These are phyloP conservation scores for Microbotryomycetes sp. DNA, from an alignment of 1,284 basidiomycete genomes.

Conservation along the genomic window DNA sequence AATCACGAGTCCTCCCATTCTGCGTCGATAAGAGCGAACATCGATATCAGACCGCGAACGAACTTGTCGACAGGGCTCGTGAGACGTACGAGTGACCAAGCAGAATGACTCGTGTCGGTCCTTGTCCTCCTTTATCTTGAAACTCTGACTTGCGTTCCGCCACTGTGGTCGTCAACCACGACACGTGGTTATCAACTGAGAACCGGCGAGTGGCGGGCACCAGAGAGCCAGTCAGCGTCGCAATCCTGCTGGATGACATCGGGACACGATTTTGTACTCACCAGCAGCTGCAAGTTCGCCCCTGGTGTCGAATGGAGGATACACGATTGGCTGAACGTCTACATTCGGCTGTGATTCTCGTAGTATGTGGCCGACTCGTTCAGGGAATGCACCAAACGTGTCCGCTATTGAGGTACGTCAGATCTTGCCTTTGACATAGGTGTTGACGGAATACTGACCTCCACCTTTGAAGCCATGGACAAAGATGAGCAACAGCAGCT, in stretches of 20 bases:
- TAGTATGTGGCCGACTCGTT: conserved; percentile 17
- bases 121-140: conserved; percentile 14
- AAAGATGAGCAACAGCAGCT: conserved; percentile 20
- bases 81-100: conserved; percentile 28
- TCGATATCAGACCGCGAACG: not conserved
- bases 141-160: conserved; percentile 14
- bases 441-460: conserved; percentile 17
- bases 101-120: conserved; percentile 15
- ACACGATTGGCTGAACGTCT: conserved; percentile 22
- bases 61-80: not conserved
- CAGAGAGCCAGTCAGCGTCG: not conserved
- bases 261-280: too few relatives aligned
- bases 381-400: conserved; percentile 29
- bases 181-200: conserved; percentile 24
- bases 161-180: conserved; percentile 17
- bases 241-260: too few relatives aligned
- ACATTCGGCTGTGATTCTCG: not conserved
- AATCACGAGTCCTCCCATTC: conserved; percentile 34
- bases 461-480: conserved; percentile 35
- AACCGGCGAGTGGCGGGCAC: too few relatives aligned
- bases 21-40: not conserved
- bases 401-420: too few relatives aligned
- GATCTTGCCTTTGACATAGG: not conserved
- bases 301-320: conserved; percentile 29
- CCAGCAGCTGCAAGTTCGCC: conserved; percentile 23